A percentile compares a stretch with the other conserved stretches of the same genome.
Evolutionary conservation across 2,329 filamentous ascomycete species (phyloP).

Genomic region (Claviceps sp.): DNA sequence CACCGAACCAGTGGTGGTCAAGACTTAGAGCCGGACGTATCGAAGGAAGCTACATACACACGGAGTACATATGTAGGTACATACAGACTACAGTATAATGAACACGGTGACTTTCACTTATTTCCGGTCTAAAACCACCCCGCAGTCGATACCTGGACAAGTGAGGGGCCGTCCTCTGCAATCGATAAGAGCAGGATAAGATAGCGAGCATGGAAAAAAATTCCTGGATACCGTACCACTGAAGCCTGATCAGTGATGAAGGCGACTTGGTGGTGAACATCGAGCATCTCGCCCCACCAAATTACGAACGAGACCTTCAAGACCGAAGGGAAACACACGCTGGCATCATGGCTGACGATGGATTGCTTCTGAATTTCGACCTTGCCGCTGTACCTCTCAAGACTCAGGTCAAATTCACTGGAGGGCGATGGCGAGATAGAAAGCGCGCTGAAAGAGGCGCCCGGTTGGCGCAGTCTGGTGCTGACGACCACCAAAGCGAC

Average conservation of each 20-base stretch:
- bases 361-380: constrained; percentile 87
- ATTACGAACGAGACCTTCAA: background rate
- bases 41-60: no score
- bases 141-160: no score
- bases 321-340: background rate
- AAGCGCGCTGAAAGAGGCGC: constrained; percentile 45
- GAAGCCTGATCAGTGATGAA: background rate
- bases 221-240: background rate
- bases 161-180: background rate
- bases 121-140: no score
- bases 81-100: no score
- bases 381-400: constrained; percentile 54
- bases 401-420: constrained; percentile 56
- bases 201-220: background rate
- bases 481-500: constrained; percentile 13
- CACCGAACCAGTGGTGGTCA: no score
- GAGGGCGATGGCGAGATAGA: constrained; percentile 87
- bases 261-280: background rate
- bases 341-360: constrained; percentile 72
- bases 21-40: no score
- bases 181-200: background rate
- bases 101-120: no score
- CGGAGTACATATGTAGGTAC: no score
- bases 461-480: constrained; percentile 13
- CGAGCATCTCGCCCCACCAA: constrained; percentile 4